Conservation (phyloP, 1,284 basidiomycete species). For the Grifola frondosa region DNA sequence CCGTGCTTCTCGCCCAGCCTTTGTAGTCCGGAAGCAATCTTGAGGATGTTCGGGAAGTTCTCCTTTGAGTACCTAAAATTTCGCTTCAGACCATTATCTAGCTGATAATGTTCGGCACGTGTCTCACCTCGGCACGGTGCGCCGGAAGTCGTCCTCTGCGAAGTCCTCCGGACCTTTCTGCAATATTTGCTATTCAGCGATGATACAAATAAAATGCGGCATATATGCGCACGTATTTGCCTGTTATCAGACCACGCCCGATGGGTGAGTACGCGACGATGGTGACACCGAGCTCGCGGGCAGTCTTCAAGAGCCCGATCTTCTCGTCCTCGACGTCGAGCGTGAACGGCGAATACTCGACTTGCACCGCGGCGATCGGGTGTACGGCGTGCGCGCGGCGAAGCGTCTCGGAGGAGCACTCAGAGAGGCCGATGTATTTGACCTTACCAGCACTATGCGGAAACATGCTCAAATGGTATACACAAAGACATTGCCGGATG, state of each 20-base stretch:
- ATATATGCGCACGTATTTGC: conserved; percentile 42
- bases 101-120: too few species aligned
- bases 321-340: conserved; percentile 51
- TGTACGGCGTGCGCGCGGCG: conserved; percentile 63
- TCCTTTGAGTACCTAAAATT: conserved; percentile 40
- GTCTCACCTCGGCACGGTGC: conserved; percentile 39
- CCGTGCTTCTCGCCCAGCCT: conserved; percentile 28
- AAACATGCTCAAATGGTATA: background rate
- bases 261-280: conserved; percentile 64
- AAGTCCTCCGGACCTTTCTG: conserved; percentile 53
- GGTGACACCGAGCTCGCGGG: conserved; percentile 50
- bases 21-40: conserved; percentile 37
- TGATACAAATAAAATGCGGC: background rate
- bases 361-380: conserved; percentile 60
- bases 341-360: conserved; percentile 65
- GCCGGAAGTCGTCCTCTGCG: conserved; percentile 47
- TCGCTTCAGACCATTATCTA: too few species aligned
- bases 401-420: conserved; percentile 56
- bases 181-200: too few species aligned
- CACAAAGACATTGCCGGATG: background rate
- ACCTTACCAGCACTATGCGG: conserved; percentile 52
- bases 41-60: conserved; percentile 46
- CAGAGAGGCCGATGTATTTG: conserved; percentile 62
- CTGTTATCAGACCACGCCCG: conserved; percentile 63
- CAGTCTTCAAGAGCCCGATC: conserved; percentile 46